Base-by-base conservation (phyloP, 2,329 filamentous ascomycete species). In the Pseudogymnoascus sp. region DNA sequence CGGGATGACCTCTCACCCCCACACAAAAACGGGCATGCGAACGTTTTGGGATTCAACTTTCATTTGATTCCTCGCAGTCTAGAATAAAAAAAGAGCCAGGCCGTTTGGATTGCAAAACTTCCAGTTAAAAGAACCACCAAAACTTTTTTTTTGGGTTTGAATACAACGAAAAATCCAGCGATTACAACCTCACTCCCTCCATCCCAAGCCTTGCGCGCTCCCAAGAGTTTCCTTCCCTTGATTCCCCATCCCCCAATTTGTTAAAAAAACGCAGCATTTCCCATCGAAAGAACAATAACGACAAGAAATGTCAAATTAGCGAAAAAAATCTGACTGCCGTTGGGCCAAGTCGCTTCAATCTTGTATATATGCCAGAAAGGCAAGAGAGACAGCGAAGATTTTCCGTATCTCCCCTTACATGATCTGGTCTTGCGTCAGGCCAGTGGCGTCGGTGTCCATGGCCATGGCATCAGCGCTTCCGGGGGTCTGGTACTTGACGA, bases 351-450 rank as follows among this genome's bases (percentile, higher is more conserved):
- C 47, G 47, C 47, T 53, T 53, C 47, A 7, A 31, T 31, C 47
- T 31, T 53, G 47, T 53, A 53, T 53, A 53, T 33, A 53, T 16
- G 23, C 25, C 47, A 53, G 47, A 53, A 28, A 8, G 23, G 14
- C 7, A 53, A 53, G 47, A 53, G 16, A 4, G 14, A 53, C 28
- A 31, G 25, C 47, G 47, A 25, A 11, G 23, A 31, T 16, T 53
- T 16, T 7, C 47, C 47, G 35, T 62, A 16, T 16, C n/a, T 44
- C 38, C 25, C 35, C 35, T 66, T 78, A 97, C 92, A 97, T 96
- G 77, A 97, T 97, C 80, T 97, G 92, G 74, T 97, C 93, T 77
- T 97, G 94, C n/a, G 92, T 96, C 73, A 96, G 78, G 65, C 88
- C 89, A 60, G 81, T 84, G 67, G 90, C 84, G 66, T 91, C 86